These are phyloP conservation scores for Vanderwaltozyma tropicalis DNA, from an alignment of 805 yeast genomes.

Conservation along the genomic window DNA sequence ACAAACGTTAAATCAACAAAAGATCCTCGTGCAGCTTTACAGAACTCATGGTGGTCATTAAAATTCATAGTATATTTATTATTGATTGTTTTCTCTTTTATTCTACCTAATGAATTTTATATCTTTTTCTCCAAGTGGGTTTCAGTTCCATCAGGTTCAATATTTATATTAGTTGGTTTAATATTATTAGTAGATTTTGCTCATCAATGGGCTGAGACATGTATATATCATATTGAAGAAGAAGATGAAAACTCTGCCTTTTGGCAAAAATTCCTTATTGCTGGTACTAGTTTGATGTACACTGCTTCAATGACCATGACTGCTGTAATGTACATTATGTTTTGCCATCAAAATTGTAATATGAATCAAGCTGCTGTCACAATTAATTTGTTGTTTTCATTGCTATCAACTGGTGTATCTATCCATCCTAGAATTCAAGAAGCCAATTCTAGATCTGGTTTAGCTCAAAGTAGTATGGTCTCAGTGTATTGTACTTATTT, in stretches of 20 bases:
- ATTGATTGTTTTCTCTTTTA: conserved; percentile 51
- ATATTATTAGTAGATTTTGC: conserved; percentile 91
- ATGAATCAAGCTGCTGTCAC: conserved; percentile 85
- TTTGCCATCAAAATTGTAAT: conserved; percentile 70
- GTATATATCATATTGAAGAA: conserved; percentile 81
- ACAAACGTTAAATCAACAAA: conserved; percentile 67
- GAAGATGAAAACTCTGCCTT: conserved; percentile 48
- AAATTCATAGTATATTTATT: conserved; percentile 54
- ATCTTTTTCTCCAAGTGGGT: conserved; percentile 85
- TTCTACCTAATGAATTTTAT: conserved; percentile 80
- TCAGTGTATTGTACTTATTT: conserved; percentile 86
- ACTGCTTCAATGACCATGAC: conserved; percentile 62
- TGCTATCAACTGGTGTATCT: conserved; percentile 59
- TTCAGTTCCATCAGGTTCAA: conserved; percentile 72
- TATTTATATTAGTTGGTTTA: conserved; percentile 82
- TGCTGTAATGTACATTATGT: conserved; percentile 68
- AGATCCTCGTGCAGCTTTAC: conserved; percentile 71
- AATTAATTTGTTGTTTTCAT: conserved; percentile 55
- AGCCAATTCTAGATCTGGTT: conserved; percentile 86
- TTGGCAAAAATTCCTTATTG: conserved; percentile 74
- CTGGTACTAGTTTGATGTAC: conserved; percentile 86
- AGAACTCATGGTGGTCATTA: conserved; percentile 85
- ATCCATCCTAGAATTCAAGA: conserved; percentile 81
- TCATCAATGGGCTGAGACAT: conserved; percentile 96
- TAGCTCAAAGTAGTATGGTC: conserved; percentile 95